Evolutionary conservation across 192 early-diverging fungal genomes (phyloP).

Genomic region (Entomortierella parvispora): DNA sequence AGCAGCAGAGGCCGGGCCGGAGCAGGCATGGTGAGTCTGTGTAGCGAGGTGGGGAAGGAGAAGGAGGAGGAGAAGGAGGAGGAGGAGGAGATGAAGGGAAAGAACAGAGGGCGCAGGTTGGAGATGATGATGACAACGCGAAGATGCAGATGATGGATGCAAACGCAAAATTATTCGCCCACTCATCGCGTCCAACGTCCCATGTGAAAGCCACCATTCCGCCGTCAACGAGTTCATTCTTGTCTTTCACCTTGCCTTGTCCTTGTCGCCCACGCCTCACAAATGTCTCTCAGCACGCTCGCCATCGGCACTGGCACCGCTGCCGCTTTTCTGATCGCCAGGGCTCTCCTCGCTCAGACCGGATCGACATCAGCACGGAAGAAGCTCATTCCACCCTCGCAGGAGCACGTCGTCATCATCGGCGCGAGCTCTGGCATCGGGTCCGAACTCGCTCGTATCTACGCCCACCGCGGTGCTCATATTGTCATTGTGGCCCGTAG

Average conservation of each 20-base stretch:
- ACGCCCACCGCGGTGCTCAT: slow-evolving; percentile 69
- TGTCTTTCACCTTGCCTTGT: not conserved
- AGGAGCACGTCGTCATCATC: slow-evolving; percentile 72
- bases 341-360: not conserved
- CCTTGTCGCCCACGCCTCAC: too few species aligned
- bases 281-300: not conserved
- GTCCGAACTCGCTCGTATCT: slow-evolving; percentile 68
- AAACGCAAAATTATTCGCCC: too few species aligned
- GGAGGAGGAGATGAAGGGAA: too few species aligned
- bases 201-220: too few species aligned
- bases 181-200: not conserved
- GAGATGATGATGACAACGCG: too few species aligned
- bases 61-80: too few species aligned
- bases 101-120: too few species aligned
- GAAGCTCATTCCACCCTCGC: slow-evolving; percentile 12
- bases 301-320: slow-evolving; percentile 1
- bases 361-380: slow-evolving; percentile 5
- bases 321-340: slow-evolving; percentile 7
- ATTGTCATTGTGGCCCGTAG: slow-evolving; percentile 76
- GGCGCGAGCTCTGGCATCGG: slow-evolving; percentile 88
- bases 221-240: not conserved
- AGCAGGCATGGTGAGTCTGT: slow-evolving; percentile 22
- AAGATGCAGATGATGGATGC: too few species aligned
- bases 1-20: slow-evolving; percentile 24
- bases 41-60: too few species aligned